A percentile compares a stretch with the other conserved stretches of the same genome.
Evolutionary conservation across 1,284 basidiomycete genomes (phyloP).

Genomic region (Ceratobasidium papillatum): DNA sequence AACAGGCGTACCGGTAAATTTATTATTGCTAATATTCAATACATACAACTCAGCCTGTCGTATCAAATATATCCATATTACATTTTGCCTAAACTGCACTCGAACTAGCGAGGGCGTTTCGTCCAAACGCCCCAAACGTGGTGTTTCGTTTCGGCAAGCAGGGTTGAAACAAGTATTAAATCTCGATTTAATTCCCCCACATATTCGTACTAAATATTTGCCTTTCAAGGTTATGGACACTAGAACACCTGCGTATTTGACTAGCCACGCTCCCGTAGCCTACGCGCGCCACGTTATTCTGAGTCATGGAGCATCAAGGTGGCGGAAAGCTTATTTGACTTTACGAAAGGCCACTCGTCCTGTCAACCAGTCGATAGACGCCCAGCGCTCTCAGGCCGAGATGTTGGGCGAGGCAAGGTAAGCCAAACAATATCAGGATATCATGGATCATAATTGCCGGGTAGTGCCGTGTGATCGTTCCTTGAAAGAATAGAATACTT

Average conservation of each 20-base stretch:
- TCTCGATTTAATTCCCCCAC: background rate
- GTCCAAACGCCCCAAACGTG: background rate
- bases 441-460: constrained; percentile 14
- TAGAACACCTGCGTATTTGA: constrained; percentile 2
- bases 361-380: constrained; percentile 1
- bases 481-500: background rate
- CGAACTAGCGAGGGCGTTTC: background rate
- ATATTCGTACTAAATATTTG: background rate
- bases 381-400: background rate
- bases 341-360: background rate
- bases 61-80: no score
- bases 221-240: background rate
- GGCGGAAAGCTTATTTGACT: constrained; percentile 33
- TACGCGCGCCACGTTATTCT: constrained; percentile 12
- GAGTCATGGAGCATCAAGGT: background rate
- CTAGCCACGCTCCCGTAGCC: background rate
- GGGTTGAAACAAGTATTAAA: background rate
- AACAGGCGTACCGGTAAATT: background rate
- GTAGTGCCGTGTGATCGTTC: constrained; percentile 5
- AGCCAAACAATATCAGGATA: background rate
- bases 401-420: background rate
- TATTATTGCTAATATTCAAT: background rate
- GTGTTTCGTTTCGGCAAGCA: background rate
- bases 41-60: background rate
- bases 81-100: constrained; percentile 1